Percentiles rank a stretch among this genome's conserved stretches.
Conservation (phyloP, 108 stramenopile species). For the Skeletonema marinoi region DNA sequence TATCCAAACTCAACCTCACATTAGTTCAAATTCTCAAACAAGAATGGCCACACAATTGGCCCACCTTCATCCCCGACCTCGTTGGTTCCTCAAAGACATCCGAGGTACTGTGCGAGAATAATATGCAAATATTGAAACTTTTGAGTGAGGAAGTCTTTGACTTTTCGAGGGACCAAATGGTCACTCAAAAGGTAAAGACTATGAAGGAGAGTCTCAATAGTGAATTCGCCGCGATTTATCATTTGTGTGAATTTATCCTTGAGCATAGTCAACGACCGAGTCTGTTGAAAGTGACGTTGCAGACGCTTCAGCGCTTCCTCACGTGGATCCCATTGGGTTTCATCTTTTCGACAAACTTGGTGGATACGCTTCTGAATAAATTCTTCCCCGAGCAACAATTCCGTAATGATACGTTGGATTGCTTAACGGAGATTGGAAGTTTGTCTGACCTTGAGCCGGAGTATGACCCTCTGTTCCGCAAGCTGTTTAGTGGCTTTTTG, state of each 20-base stretch:
- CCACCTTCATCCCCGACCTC: constrained; percentile 96
- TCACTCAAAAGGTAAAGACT: constrained; percentile 89
- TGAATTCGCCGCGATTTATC: constrained; percentile 95
- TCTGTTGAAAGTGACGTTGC: constrained; percentile 89
- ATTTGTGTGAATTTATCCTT: constrained; percentile 97
- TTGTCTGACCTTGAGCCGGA: constrained; percentile 88
- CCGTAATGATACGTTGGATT: constrained; percentile 94
- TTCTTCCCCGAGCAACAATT: constrained; percentile 93
- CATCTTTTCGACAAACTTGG: constrained; percentile 95
- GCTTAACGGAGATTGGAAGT: constrained; percentile 97
- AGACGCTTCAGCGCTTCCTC: constrained; percentile 95
- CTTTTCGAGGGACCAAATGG: constrained; percentile 96
- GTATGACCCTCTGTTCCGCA: constrained; percentile 89
- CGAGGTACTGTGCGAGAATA: constrained; percentile 98
- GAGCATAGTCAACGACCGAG: constrained; percentile 82
- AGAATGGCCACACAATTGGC: constrained; percentile 99
- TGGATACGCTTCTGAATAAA: constrained; percentile 89
- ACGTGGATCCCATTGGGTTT: constrained; percentile 99
- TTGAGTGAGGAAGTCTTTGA: constrained; percentile 99
- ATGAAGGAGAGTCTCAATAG: constrained; percentile 92
- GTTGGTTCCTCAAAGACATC: constrained; percentile 88
- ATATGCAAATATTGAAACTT: constrained; percentile 98
- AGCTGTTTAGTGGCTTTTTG: constrained; percentile 85
- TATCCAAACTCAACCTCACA: constrained; percentile 93
- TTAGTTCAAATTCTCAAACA: constrained; percentile 99